phyloP scores from a whole-genome alignment of 2,329 filamentous ascomycete genomes.

The Clarireedia hainanense region DNA sequence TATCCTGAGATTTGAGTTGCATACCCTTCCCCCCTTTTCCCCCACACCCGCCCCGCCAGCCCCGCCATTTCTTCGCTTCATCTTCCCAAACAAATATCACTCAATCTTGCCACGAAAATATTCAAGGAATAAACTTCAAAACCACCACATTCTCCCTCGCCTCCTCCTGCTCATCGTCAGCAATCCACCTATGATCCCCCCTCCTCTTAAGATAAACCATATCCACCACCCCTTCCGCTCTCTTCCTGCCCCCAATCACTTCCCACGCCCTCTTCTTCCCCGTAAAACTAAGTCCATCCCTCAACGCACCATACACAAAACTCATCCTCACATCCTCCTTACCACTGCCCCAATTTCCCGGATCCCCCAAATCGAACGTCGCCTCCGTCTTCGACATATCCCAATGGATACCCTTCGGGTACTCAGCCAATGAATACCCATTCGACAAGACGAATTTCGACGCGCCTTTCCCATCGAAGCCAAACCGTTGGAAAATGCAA shows the following conservation, averaged over 20 bases:
- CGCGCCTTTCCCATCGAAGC: slow-evolving; percentile 18
- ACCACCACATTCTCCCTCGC: slow-evolving; percentile 24
- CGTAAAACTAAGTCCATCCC: slow-evolving; percentile 38
- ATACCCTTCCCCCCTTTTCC: not conserved
- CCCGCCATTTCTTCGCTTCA: not conserved
- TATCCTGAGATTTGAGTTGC: not conserved
- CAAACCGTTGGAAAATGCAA: slow-evolving; percentile 27
- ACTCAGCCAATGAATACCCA: slow-evolving; percentile 24
- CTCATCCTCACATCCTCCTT: slow-evolving; percentile 19
- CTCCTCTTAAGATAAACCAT: slow-evolving; percentile 47
- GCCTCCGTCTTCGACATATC: slow-evolving; percentile 24
- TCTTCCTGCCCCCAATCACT: slow-evolving; percentile 41
- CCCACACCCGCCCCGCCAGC: too few relatives aligned
- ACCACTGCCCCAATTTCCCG: slow-evolving; percentile 18
- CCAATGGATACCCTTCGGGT: slow-evolving; percentile 27
- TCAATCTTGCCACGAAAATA: not conserved
- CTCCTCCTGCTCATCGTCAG: slow-evolving; percentile 14
- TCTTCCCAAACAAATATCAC: not conserved
- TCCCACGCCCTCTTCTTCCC: slow-evolving; percentile 47
- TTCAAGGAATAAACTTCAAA: slow-evolving; percentile 3
- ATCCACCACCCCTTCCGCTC: slow-evolving; percentile 41
- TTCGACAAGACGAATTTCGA: slow-evolving; percentile 24
- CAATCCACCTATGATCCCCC: slow-evolving; percentile 45
- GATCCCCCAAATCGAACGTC: slow-evolving; percentile 23
- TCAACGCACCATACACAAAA: slow-evolving; percentile 42